Evolutionary conservation across 2,329 filamentous ascomycete species (phyloP).

Genomic region (Lizonia empirigonia): DNA sequence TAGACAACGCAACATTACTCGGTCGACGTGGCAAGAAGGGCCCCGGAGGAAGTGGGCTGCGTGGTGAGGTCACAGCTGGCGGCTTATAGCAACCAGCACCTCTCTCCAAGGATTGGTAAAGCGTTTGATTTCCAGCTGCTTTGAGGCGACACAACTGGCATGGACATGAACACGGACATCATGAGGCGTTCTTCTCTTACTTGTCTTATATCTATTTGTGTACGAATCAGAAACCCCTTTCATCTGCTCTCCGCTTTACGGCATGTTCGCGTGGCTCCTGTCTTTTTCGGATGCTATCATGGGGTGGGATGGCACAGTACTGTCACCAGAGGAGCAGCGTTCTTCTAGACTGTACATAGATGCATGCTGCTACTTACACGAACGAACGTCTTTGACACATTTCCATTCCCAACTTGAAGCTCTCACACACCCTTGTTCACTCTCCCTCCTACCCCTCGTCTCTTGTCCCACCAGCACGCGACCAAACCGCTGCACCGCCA

Average conservation of each 20-base stretch:
- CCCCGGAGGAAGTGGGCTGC: constrained; percentile 51
- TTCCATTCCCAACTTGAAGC: too few relatives aligned
- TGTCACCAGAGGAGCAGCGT: too few relatives aligned
- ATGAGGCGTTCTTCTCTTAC: constrained; percentile 30
- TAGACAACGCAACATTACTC: constrained; percentile 88
- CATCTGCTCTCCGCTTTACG: constrained; percentile 10
- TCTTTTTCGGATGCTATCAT: constrained; percentile 4
- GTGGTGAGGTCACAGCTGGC: constrained; percentile 49
- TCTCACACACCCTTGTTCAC: not conserved
- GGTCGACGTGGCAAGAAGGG: constrained; percentile 68
- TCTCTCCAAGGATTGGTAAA: constrained; percentile 40
- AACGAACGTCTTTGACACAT: not conserved
- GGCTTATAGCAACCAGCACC: constrained; percentile 42
- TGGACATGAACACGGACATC: constrained; percentile 18
- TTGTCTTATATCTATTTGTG: constrained; percentile 3
- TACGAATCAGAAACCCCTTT: constrained; percentile 4
- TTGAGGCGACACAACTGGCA: constrained; percentile 13
- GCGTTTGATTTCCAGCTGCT: constrained; percentile 13
- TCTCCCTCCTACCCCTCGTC: too few relatives aligned
- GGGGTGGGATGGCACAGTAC: too few relatives aligned
- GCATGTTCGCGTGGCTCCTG: constrained; percentile 9
- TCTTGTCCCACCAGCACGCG: too few relatives aligned
- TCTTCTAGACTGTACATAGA: constrained; percentile 4
- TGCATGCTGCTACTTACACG: constrained; percentile 4
- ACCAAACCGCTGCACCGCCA: too few relatives aligned